Conservation (phyloP, 768 basidiomycete species). For the Tephrocybe sp. region DNA sequence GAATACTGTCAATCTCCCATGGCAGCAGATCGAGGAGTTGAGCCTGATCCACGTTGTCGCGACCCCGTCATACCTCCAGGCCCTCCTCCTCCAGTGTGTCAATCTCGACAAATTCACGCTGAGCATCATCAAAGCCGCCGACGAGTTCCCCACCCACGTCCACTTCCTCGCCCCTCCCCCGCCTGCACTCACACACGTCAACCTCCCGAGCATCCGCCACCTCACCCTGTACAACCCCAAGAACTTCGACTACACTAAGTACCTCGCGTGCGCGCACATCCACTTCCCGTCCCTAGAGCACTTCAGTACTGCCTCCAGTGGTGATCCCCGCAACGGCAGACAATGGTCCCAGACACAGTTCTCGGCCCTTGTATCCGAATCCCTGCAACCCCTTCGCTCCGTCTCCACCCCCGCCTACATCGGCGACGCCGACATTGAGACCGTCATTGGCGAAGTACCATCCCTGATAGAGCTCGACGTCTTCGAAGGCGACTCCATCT, state of each 20-base stretch:
- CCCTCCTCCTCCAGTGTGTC: slow-evolving; percentile 3
- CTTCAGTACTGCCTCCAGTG: not conserved
- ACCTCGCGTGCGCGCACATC: slow-evolving; percentile 1
- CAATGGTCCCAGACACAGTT: slow-evolving; percentile 13
- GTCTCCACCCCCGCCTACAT: slow-evolving; percentile 7
- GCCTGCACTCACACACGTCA: not conserved
- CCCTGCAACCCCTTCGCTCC: not conserved
- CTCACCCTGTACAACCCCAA: slow-evolving; percentile 14
- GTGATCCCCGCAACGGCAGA: not conserved
- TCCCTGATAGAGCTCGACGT: slow-evolving; percentile 10
- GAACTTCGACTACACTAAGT: slow-evolving; percentile 12
- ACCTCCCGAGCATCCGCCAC: slow-evolving; percentile 2
- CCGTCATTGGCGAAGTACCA: slow-evolving; percentile 10
- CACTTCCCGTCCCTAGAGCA: slow-evolving; percentile 10
- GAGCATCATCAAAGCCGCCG: slow-evolving; percentile 5
- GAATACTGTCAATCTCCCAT: slow-evolving; percentile 9
- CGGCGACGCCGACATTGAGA: slow-evolving; percentile 11
- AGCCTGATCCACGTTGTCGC: slow-evolving; percentile 9
- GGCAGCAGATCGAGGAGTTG: slow-evolving; percentile 13
- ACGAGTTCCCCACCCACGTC: not conserved
- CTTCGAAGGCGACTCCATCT: not conserved
- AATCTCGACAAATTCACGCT: slow-evolving; percentile 5
- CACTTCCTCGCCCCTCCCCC: not conserved
- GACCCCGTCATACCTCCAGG: not conserved
- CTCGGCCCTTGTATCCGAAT: not conserved